These are phyloP conservation scores for Paecilomyces variotii DNA, from an alignment of 2,329 filamentous ascomycete species.

Conservation along the genomic window DNA sequence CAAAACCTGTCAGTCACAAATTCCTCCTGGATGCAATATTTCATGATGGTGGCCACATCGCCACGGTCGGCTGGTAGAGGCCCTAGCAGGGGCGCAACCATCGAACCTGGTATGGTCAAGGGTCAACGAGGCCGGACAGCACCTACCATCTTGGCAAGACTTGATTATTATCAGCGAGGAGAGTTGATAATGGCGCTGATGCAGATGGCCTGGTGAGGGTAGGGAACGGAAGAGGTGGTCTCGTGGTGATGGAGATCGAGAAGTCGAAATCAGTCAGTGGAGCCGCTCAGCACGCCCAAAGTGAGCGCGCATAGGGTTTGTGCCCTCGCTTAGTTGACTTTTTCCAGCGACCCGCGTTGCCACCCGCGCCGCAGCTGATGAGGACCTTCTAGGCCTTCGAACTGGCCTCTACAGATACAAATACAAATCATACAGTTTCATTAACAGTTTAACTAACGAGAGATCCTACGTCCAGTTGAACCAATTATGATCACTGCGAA, in stretches of 20 bases:
- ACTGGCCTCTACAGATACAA: neutral
- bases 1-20: slow-evolving; percentile 13
- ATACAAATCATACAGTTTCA: no score
- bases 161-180: slow-evolving; percentile 33
- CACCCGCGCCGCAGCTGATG: slow-evolving; percentile 11
- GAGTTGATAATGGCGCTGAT: slow-evolving; percentile 31
- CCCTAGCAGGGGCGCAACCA: neutral
- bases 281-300: slow-evolving; percentile 16
- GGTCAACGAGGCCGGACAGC: slow-evolving; percentile 1
- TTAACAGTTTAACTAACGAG: no score
- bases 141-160: slow-evolving; percentile 38
- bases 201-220: slow-evolving; percentile 32
- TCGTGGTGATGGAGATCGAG: slow-evolving; percentile 25
- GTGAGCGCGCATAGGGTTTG: slow-evolving; percentile 26
- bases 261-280: slow-evolving; percentile 22
- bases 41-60: slow-evolving; percentile 5
- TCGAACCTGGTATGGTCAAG: neutral
- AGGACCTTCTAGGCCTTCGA: neutral
- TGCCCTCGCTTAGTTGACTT: slow-evolving; percentile 31
- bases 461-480: no score
- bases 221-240: slow-evolving; percentile 25
- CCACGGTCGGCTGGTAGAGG: slow-evolving; percentile 1
- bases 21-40: slow-evolving; percentile 6
- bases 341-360: slow-evolving; percentile 12
- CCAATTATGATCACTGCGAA: neutral